Conservation (phyloP, 371 early-diverging fungal genomes). For the Mucor racemosus region DNA sequence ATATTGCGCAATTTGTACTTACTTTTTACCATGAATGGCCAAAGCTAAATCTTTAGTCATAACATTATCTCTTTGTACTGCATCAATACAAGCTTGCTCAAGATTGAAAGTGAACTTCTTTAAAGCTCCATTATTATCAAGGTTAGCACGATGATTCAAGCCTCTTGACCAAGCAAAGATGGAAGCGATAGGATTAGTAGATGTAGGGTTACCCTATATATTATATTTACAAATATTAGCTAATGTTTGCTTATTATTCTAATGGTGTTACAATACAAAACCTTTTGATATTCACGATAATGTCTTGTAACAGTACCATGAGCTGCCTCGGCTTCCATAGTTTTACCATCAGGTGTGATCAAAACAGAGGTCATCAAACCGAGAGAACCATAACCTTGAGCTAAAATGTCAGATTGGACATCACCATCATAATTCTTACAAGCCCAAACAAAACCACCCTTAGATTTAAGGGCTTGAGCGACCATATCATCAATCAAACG, state of each 20-base stretch:
- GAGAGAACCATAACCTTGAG: conserved; percentile 87
- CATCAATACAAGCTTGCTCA: conserved; percentile 85
- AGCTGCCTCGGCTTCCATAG: conserved; percentile 93
- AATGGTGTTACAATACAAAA: conserved; percentile 9
- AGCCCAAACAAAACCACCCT: conserved; percentile 93
- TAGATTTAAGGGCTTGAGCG: conserved; percentile 91
- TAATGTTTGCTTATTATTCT: not conserved
- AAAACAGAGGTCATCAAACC: conserved; percentile 95
- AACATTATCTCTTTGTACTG: conserved; percentile 74
- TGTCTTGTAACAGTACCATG: conserved; percentile 97
- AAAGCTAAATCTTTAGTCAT: conserved; percentile 96
- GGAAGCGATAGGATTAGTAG: conserved; percentile 90
- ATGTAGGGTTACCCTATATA: conserved; percentile 66
- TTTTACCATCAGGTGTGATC: conserved; percentile 88
- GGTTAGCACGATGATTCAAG: conserved; percentile 86
- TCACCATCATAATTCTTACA: conserved; percentile 95
- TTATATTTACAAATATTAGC: not conserved
- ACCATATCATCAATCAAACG: conserved; percentile 97
- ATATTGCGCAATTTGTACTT: conserved; percentile 27
- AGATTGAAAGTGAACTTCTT: conserved; percentile 70
- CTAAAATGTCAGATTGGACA: conserved; percentile 91
- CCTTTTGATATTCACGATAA: conserved; percentile 93
- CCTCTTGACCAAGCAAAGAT: conserved; percentile 97
- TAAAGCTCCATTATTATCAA: conserved; percentile 80
- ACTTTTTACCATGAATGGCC: conserved; percentile 78